Base-by-base conservation (phyloP, 202 grass and related monocot species). In the Setaria viridis region DNA sequence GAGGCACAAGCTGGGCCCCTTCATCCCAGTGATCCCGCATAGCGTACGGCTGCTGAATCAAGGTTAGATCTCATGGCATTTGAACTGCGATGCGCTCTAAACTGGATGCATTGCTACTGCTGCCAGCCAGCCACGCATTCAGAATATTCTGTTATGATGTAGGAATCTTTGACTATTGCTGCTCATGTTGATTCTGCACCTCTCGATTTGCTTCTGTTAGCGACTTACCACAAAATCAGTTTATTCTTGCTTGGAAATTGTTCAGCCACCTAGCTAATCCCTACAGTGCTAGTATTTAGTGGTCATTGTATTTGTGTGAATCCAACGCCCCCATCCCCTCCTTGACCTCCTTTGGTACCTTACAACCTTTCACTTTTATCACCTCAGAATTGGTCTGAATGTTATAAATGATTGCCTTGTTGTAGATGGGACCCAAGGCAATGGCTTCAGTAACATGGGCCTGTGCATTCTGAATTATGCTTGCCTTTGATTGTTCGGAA, bases 1-100 rank as follows among this genome's bases (percentile, higher is more conserved):
- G 89, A 91, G 94, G 79, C 94, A 99, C 47, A 99, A 99, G 88
- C 92, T 99, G 60, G 84, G 74, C 60, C 97, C 97, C 51, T 99
- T 99, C 79, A 50, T 97, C 79, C 94, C 92, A 19, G 90, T 99
- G 33, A 87, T 97, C 49, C 92, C 97, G 14, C 85, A 99, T 84
- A 85, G 94, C 76, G 80, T 94, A 50, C 87, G 91, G 63, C 82
- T 99, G 88, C 80, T 99, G 77, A 99, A 93, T 88, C 97, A 99
- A 85, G 97, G 97, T 99, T 55, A 90, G 90, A 74, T 87, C 79
- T 65, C 82, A 0, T 73, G 25, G 56, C 67, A 74, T 82, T 43
- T 81, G 5, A 81, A 53, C 59, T 57, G 50, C 49, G 59, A 45
- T 70, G 45, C 78, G 73, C 53, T 30, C 4, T 11, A 25, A 32